phyloP scores from a whole-genome alignment of 129 eudicot species.

The Artemisia annua region DNA sequence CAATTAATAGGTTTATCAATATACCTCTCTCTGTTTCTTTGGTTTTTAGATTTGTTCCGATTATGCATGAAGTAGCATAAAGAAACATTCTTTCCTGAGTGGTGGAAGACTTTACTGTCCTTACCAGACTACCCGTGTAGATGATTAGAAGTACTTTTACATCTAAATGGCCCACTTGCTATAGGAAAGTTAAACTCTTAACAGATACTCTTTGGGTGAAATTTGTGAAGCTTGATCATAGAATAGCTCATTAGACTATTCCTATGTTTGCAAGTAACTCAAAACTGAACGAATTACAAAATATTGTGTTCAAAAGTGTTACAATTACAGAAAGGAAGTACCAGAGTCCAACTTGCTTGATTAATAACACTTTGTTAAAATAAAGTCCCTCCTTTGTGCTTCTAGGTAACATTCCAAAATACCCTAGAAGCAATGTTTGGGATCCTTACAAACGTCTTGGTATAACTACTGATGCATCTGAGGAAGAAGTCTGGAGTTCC shows the following conservation, averaged over 20 bases:
- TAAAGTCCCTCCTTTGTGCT: neutral
- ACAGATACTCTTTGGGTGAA: too few species aligned
- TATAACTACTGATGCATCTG: constrained; percentile 74
- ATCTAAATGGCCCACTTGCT: too few species aligned
- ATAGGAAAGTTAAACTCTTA: too few species aligned
- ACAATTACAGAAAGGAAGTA: neutral
- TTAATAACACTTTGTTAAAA: too few species aligned
- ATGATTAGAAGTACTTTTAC: too few species aligned
- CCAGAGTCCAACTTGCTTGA: neutral
- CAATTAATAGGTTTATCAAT: too few species aligned
- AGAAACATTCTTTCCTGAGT: too few species aligned
- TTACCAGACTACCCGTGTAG: too few species aligned
- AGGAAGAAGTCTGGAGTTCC: constrained; percentile 94
- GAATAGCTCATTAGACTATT: neutral
- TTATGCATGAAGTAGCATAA: too few species aligned
- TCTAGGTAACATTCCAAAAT: constrained; percentile 63
- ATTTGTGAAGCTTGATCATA: constrained; percentile 7
- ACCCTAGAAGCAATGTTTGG: constrained; percentile 78
- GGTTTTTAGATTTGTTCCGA: neutral
- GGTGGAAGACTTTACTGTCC: too few species aligned
- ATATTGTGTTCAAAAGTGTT: neutral
- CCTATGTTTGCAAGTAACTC: neutral
- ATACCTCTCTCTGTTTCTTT: too few species aligned
- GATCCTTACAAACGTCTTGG: constrained; percentile 97
- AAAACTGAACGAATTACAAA: neutral